Evolutionary conservation across 768 basidiomycete genomes (phyloP), one percentile per base, ranked within the genome.

Genomic region (Russula sp.): DNA sequence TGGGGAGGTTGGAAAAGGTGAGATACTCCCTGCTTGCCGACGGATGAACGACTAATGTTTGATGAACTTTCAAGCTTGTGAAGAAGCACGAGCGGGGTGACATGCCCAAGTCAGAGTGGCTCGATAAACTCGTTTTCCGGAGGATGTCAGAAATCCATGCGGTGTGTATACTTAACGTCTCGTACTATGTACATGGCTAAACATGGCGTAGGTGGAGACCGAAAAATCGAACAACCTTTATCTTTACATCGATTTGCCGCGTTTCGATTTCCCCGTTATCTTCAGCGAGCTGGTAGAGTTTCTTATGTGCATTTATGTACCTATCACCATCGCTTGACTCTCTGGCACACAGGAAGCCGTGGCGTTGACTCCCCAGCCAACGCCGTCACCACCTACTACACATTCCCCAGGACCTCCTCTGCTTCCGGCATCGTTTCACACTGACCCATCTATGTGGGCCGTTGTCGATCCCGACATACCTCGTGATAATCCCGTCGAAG

Each of bases 31-130:
- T 60, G 16, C 49, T 28, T 13, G 7, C 30, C 32, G 30, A 42
- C 5, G 42, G 5, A 22, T 34, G 20, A 24, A 28, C 30, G 20
- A 18, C 8, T 46, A 18, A 62, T 5, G 2, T 9, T 51, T n/a
- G 18, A 22, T 50, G 38, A 26, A 6, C 24, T 28, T 42, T 61
- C 38, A 61, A 91, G 88, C 80, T 90, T 20, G 90, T 99, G 59
- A 97, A 98, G 80, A 97, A 97, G 74, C 94, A 95, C 70, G 94
- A 98, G 71, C 82, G 93, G 20, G 94, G 94, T 0, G 97, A 98
- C 73, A 80, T 99, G 34, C 85, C 89, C 2, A 93, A 94, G 74
- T 89, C 92, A 2, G 97, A 98, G 62, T 99, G 97, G 97, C 78
- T 98, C 8, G 95, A 98, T 72, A 89, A 90, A 66, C 76, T 97